Base-by-base conservation (phyloP, 2,329 filamentous ascomycete species). In the Mariannaea elegans region DNA sequence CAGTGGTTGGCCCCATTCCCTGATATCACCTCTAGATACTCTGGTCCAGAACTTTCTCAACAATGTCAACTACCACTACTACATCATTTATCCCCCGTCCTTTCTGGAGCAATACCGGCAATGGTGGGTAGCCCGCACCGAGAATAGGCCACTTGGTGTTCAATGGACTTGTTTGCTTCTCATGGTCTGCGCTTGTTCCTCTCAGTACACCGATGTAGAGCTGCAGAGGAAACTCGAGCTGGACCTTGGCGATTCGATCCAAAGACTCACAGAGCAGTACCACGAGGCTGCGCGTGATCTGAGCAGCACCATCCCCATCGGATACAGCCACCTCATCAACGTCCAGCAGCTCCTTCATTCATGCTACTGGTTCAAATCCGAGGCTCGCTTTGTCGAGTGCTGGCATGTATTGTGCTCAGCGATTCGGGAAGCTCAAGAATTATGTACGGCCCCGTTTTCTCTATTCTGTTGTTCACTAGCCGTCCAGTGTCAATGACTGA, bases 111-210 rank as follows among this genome's bases (percentile, higher is more conserved):
- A 78, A 21, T 78, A 78, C 41, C 65, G 72, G 31, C 56, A 64
- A 13, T 78, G 77, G 76, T 78, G 76, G 74, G 50, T 59, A 14
- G 60, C 65, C 19, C 70, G 74, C 31, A 64, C 67, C 38, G 69
- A 69, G 10, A 63, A 67, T 27, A 65, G 65, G 18, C 74, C 74
- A n/a, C 66, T 78, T 2, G 67, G 71, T 24, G 64, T 77, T 3
- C 74, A 75, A 49, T 78, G 74, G 75, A 78, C 77, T 7, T 75
- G 74, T 48, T 72, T 78, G 8, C 71, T 78, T 36, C 65, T 78
- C 38, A 76, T 71, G 66, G 65, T 77, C 6, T 78, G 76, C 57
- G 76, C 76, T 14, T 78, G 76, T 59, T 70, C 75, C 1, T 65
- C 71, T 7, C 75, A 77, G 60, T 73, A 77, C 59, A 68, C 73